phyloP scores from a whole-genome alignment of 768 basidiomycete genomes.

The Amanita exitialis region DNA sequence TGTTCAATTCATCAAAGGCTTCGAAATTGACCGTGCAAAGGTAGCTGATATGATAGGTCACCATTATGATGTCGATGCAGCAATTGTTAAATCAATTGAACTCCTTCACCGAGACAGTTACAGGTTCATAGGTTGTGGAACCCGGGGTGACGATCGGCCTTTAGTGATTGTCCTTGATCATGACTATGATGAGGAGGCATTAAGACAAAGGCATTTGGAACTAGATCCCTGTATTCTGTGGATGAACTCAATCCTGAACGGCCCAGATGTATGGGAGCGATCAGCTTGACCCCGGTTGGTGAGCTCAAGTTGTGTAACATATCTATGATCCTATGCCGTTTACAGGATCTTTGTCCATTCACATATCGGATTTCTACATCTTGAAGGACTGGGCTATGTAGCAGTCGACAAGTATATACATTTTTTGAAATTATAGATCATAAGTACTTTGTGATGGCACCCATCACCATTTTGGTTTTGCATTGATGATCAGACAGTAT shows the following conservation, averaged over 20 bases:
- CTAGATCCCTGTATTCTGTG: neutral
- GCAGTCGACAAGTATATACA: too few relatives aligned
- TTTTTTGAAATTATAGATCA: too few relatives aligned
- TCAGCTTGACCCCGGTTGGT: neutral
- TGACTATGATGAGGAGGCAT: neutral
- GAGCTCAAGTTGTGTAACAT: neutral
- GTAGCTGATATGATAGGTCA: neutral
- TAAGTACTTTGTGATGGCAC: too few relatives aligned
- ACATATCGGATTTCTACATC: too few relatives aligned
- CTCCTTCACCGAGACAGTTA: neutral
- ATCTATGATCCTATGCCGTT: neutral
- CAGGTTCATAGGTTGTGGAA: neutral
- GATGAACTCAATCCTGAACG: neutral
- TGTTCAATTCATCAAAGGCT: neutral
- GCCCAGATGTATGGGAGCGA: neutral
- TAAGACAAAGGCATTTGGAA: neutral
- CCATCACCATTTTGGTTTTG: too few relatives aligned
- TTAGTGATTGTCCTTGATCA: neutral
- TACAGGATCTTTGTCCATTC: neutral
- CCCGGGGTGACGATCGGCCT: neutral
- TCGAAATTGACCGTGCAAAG: neutral
- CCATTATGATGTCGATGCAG: neutral
- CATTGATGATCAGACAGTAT: too few relatives aligned
- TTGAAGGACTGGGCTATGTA: too few relatives aligned
- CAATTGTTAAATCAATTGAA: neutral